Evolutionary conservation across 1,284 basidiomycete genomes (phyloP), one percentile per base, ranked within the genome.

Genomic region (Leccinum brunneo-olivaceum): DNA sequence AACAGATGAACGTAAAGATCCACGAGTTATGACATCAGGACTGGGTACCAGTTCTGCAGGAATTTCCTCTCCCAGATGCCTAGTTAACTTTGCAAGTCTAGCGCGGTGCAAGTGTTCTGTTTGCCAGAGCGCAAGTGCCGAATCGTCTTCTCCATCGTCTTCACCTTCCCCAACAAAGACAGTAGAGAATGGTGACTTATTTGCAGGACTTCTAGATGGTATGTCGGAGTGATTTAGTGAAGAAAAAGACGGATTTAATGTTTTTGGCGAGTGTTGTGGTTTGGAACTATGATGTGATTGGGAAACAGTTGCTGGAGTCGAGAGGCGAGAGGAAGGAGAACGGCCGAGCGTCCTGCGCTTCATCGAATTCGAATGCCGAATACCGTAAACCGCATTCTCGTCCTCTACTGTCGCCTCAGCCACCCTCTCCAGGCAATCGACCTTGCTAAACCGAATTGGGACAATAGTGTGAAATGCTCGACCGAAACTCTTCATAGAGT

Each of bases 81-180:
- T 67, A 4, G 61, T 60, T 34, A 72, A 61, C 50, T 71, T 72
- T 12, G 66, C 66, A 37, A 66, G 54, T 34, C 67, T 64, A 21
- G 59, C 54, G 21, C 64, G 61, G 36, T 63, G 57, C 14, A 62
- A 30, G 39, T 56, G 58, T 48, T 59, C 56, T 4, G 45, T 54
- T 33, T 49, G 52, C 39, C 44, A 49, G 18, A 41, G 30, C 9
- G 32, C 35, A 34, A 29, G 35, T 41, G 18, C 30, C 29, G 29
- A 34, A 41, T 48, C 46, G 14, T 49, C 41, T 37, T 39, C 53
- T 9, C 36, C 37, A 6, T 19, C 10, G 1, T 44, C 48, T 27
- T 45, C 45, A n/a, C 39, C 40, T 34, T 44, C 40, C 34, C 15
- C 16, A 25, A 24, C 19, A 25, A 53, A 44, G 33, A 40, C 10